Evolutionary conservation across 768 basidiomycete genomes (phyloP), one percentile per base, ranked within the genome.

Genomic region (Termitomyces titanicus): DNA sequence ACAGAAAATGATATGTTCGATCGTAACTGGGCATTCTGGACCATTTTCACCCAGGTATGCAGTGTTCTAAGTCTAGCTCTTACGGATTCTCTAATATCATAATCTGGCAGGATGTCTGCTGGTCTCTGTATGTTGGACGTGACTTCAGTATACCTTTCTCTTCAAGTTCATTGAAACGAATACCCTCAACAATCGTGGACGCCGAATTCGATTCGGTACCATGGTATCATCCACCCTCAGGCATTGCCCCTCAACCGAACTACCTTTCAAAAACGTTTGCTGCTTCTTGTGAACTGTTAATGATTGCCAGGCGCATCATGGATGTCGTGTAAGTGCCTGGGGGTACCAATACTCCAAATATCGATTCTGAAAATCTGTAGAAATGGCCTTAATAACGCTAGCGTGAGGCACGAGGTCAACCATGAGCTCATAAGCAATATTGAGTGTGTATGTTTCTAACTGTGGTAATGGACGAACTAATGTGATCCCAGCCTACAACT

Each of bases 81-180:
- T 33, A 25, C 38, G 11, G 10, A 3, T 48, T 47, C 43, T 46
- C 43, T 46, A 13, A 45, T 56, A 39, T n/a, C n/a, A 45, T 44
- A 37, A 20, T 12, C 22, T 34, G 22, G 11, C 24, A 83, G 77
- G 84, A 86, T 52, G 79, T 83, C 5, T 84, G 81, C 49, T 85
- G 84, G 84, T 82, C 81, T 1, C 70, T 85, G 0, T 84, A 84
- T 48, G 82, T 85, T n/a, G 84, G 84, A 8, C 75, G 84, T 18
- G 83, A 85, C 50, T 81, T 79, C 63, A 77, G 75, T 51, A 72
- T 83, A 22, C 64, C 77, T 1, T 63, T 69, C 7, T 76, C 74
- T 2, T 64, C 70, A 22, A 31, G 9, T 42, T 50, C 47, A 27
- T 57, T 64, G 24, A 68, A 72, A 39, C 66, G 64, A 15, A 71